Conservation (phyloP, 2,329 filamentous ascomycete species). For the Myriosclerotinia duriaeana region DNA sequence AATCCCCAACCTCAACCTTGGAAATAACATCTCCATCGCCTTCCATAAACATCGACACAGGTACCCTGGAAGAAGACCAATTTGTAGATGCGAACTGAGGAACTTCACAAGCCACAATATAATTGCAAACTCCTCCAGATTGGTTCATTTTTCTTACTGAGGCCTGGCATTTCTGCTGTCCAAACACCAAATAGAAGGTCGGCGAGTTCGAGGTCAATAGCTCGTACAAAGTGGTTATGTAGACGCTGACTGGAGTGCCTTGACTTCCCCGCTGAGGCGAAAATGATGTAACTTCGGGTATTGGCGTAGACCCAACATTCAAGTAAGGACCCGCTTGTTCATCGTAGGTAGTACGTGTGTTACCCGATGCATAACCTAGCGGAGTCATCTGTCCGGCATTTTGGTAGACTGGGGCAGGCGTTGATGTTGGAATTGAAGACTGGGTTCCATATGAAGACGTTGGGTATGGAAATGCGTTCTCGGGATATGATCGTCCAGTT, state of each 20-base stretch:
- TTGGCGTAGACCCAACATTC: constrained; percentile 56
- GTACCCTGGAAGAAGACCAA: constrained; percentile 55
- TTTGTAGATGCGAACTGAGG: constrained; percentile 63
- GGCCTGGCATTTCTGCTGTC: constrained; percentile 69
- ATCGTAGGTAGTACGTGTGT: constrained; percentile 55
- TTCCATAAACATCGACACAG: constrained; percentile 60
- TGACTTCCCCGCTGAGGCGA: constrained; percentile 66
- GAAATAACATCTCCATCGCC: constrained; percentile 52
- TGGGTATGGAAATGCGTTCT: constrained; percentile 49
- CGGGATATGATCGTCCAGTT: constrained; percentile 37
- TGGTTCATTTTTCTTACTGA: constrained; percentile 61
- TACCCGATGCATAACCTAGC: constrained; percentile 46
- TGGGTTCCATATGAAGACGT: constrained; percentile 51
- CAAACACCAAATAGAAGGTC: constrained; percentile 70
- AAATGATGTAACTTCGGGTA: constrained; percentile 66
- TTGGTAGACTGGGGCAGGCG: constrained; percentile 34
- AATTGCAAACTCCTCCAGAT: constrained; percentile 63
- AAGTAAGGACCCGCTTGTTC: constrained; percentile 67
- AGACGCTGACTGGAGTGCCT: constrained; percentile 70
- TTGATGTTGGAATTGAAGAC: constrained; percentile 47
- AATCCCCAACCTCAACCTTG: constrained; percentile 58
- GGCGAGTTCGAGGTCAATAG: constrained; percentile 59
- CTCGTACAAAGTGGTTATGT: constrained; percentile 74
- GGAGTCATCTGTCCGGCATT: constrained; percentile 36
- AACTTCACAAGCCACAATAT: constrained; percentile 69